Percentiles rank a stretch among this genome's conserved stretches.
phyloP scores from a whole-genome alignment of 371 early-diverging fungal species.

The Mucor mucedo region DNA sequence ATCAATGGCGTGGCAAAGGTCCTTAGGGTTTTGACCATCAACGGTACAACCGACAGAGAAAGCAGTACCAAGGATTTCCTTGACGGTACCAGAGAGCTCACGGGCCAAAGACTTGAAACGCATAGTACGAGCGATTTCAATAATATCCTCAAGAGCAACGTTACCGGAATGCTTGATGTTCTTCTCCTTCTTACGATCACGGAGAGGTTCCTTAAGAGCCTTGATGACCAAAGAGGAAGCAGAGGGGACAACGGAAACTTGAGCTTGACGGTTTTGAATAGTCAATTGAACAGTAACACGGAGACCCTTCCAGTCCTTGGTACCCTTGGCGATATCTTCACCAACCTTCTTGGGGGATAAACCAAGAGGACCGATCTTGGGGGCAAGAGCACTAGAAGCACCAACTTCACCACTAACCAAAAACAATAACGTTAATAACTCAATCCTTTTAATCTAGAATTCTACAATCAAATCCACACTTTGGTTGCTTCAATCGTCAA shows the following conservation, averaged over 20 bases:
- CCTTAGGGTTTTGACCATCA: slow-evolving; percentile 58
- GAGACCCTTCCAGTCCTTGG: slow-evolving; percentile 93
- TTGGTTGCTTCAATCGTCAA: background rate
- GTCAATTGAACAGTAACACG: slow-evolving; percentile 98
- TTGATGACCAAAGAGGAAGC: slow-evolving; percentile 98
- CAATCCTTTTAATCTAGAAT: background rate
- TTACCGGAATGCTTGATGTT: slow-evolving; percentile 98
- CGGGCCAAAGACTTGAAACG: slow-evolving; percentile 91
- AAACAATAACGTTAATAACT: slow-evolving; percentile 31
- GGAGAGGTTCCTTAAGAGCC: slow-evolving; percentile 98
- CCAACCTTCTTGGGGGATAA: slow-evolving; percentile 99
- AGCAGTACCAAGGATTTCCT: slow-evolving; percentile 99
- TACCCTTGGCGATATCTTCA: slow-evolving; percentile 99
- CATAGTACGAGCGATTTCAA: slow-evolving; percentile 98
- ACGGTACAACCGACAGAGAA: slow-evolving; percentile 98
- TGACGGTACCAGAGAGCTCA: slow-evolving; percentile 93
- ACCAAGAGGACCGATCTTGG: slow-evolving; percentile 99
- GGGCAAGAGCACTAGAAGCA: slow-evolving; percentile 98
- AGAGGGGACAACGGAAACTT: slow-evolving; percentile 96
- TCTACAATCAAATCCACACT: background rate
- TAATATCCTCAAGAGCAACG: slow-evolving; percentile 89
- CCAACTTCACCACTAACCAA: slow-evolving; percentile 70
- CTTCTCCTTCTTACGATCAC: slow-evolving; percentile 99
- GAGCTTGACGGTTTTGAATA: slow-evolving; percentile 99
- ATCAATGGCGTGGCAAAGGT: slow-evolving; percentile 54